Evolutionary conservation across 768 basidiomycete genomes (phyloP).

Genomic region (Psilocybe cyanescens): DNA sequence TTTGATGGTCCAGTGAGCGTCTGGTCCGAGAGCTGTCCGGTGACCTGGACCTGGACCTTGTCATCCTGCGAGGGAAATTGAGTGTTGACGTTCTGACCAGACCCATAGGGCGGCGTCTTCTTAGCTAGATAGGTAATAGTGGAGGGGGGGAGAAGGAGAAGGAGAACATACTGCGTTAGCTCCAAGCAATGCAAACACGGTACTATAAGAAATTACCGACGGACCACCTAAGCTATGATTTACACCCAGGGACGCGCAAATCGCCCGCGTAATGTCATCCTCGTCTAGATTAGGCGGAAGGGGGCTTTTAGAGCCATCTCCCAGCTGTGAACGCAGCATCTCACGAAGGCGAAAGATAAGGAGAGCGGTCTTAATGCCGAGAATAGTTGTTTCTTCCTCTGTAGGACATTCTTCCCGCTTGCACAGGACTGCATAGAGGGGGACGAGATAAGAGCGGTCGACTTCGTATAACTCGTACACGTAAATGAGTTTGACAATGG

Average conservation of each 20-base stretch:
- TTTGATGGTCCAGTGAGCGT: not conserved
- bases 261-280: slow-evolving; percentile 4
- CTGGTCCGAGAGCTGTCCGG: not conserved
- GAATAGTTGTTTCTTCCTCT: slow-evolving; percentile 51
- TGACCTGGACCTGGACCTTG: not conserved
- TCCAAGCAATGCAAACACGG: not conserved
- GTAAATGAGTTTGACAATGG: slow-evolving; percentile 32
- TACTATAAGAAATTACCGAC: slow-evolving; percentile 4
- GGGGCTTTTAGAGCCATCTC: slow-evolving; percentile 13
- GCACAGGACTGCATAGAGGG: slow-evolving; percentile 57
- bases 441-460: slow-evolving; percentile 47
- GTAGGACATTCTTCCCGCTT: slow-evolving; percentile 52
- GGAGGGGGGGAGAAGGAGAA: not conserved
- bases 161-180: not conserved
- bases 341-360: slow-evolving; percentile 59
- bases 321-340: slow-evolving; percentile 31
- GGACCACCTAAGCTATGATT: slow-evolving; percentile 12
- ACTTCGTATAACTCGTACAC: slow-evolving; percentile 48
- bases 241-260: slow-evolving; percentile 17
- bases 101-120: not conserved
- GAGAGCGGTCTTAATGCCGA: slow-evolving; percentile 57
- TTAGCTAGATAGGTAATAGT: not conserved
- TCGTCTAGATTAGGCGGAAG: slow-evolving; percentile 16
- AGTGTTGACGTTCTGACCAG: not conserved
- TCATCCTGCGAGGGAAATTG: not conserved